phyloP scores from a whole-genome alignment of 768 basidiomycete species.

The Gloeostereum incarnatum region DNA sequence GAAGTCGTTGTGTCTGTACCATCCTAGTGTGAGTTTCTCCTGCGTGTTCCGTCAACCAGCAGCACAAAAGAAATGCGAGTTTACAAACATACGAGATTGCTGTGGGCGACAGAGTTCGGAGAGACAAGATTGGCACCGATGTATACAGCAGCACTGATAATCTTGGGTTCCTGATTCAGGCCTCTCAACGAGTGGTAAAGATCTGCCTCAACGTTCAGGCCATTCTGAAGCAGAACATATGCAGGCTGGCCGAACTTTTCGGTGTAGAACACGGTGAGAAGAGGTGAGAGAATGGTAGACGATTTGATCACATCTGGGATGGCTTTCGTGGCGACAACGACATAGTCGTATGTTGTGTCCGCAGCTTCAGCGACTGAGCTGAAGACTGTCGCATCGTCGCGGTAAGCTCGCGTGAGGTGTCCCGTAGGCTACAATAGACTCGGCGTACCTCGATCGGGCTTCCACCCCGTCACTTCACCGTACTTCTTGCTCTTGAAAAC shows the following conservation, averaged over 20 bases:
- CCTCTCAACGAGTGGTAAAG: constrained; percentile 4
- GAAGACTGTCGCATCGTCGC: constrained; percentile 1
- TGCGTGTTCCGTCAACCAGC: background rate
- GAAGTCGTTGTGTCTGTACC: constrained; percentile 9
- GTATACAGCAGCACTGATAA: constrained; percentile 4
- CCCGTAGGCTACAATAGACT: background rate
- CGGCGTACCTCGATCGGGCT: constrained; percentile 6
- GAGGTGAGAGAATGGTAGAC: constrained; percentile 5
- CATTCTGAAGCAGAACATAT: constrained; percentile 8
- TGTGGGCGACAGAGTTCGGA: constrained; percentile 2
- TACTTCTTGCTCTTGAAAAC: constrained; percentile 4
- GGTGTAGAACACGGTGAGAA: background rate
- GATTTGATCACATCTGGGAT: constrained; percentile 6
- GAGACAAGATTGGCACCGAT: constrained; percentile 2
- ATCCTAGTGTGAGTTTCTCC: constrained; percentile 1
- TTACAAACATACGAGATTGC: background rate
- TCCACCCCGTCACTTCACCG: constrained; percentile 5
- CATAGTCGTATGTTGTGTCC: constrained; percentile 5
- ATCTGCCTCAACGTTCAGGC: constrained; percentile 6
- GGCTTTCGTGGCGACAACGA: constrained; percentile 6
- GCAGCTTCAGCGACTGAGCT: constrained; percentile 5
- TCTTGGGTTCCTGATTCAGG: constrained; percentile 1
- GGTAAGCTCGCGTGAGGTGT: background rate
- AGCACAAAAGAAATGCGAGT: background rate
- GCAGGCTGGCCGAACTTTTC: constrained; percentile 2